Conservation (phyloP, 192 early-diverging fungal species). For the Haplosporangium gracile region DNA sequence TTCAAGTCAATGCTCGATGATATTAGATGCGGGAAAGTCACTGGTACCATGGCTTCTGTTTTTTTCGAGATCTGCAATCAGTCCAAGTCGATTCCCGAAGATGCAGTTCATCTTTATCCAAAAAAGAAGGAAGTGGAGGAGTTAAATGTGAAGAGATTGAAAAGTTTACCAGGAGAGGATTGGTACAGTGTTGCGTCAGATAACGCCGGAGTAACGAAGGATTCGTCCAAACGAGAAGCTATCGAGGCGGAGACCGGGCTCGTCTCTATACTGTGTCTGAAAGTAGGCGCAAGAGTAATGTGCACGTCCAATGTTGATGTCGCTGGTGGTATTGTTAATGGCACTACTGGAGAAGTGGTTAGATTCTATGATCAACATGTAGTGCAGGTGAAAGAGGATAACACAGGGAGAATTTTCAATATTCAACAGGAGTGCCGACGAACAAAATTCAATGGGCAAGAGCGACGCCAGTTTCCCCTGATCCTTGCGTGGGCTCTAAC, state of each 20-base stretch:
- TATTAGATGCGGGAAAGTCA: conserved; percentile 2
- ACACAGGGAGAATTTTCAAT: background rate
- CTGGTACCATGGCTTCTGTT: background rate
- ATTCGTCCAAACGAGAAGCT: background rate
- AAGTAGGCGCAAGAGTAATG: conserved; percentile 21
- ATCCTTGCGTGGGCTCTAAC: conserved; percentile 21
- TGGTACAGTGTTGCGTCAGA: background rate
- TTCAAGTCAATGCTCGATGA: conserved; percentile 19
- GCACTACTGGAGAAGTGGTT: conserved; percentile 8
- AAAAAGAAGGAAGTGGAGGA: too few species aligned
- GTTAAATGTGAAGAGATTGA: too few species aligned
- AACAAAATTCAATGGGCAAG: conserved; percentile 8
- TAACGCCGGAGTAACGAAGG: background rate
- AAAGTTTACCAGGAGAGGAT: background rate
- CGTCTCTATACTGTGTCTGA: background rate
- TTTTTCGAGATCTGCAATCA: background rate
- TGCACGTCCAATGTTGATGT: conserved; percentile 19
- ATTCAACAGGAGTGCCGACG: conserved; percentile 7
- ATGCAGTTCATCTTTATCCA: conserved; percentile 10
- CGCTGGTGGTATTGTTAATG: conserved; percentile 18
- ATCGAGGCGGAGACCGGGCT: conserved; percentile 18
- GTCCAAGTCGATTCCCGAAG: background rate
- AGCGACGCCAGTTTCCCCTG: conserved; percentile 21
- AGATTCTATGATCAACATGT: background rate
- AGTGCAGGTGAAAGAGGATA: conserved; percentile 1